Evolutionary conservation across 2,329 filamentous ascomycete genomes (phyloP).

Genomic region (Ascochyta pisi): DNA sequence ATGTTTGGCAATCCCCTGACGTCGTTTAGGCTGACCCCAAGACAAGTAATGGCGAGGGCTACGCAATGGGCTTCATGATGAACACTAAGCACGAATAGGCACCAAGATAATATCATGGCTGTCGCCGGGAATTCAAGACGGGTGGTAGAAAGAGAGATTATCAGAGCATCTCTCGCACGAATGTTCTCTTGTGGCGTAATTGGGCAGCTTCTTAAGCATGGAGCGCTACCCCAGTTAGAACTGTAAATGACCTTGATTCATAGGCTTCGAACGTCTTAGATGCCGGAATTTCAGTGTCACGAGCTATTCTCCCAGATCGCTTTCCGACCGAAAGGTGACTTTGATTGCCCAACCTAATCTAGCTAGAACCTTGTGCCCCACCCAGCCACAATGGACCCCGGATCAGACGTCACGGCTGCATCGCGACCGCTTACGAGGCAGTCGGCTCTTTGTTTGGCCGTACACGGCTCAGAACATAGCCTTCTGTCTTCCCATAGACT

Average conservation of each 20-base stretch:
- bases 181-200: not conserved
- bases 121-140: not conserved
- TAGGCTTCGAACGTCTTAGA: not conserved
- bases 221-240: not conserved
- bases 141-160: not conserved
- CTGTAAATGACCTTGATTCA: not conserved
- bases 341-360: conserved; percentile 13
- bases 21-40: conserved; percentile 36
- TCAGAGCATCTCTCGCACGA: not conserved
- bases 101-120: not conserved
- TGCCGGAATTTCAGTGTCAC: not conserved
- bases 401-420: conserved; percentile 19
- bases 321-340: not conserved
- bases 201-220: too few relatives aligned
- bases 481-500: not conserved
- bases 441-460: conserved; percentile 22
- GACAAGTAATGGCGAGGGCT: conserved; percentile 32
- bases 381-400: conserved; percentile 20
- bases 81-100: conserved; percentile 17
- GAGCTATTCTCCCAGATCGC: not conserved
- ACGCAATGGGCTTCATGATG: conserved; percentile 40
- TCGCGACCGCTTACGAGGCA: conserved; percentile 24
- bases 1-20: not conserved
- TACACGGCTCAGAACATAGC: not conserved
- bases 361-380: conserved; percentile 15